Base-by-base conservation (phyloP, 441 rosid species). In the Adansonia madagascariensis region DNA sequence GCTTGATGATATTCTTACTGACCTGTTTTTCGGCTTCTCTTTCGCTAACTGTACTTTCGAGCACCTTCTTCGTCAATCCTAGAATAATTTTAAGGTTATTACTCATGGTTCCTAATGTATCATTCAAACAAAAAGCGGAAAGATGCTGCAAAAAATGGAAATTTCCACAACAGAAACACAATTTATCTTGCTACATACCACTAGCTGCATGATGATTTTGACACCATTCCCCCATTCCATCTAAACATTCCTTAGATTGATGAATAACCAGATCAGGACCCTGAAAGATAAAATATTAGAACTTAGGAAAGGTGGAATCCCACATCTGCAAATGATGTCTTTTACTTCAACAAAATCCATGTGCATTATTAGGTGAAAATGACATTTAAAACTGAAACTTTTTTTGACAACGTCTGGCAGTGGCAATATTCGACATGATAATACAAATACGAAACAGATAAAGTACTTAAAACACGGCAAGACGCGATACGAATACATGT, bases 231-330 rank as follows among this genome's bases (percentile, higher is more conserved):
- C 90, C 91, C 97, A 93, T 93, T 74, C 79, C 74, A 80, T 92
- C 93, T 79, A 95, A 46, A 72, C 97, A 92, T 62, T 90, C 94
- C 79, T 85, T 85, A 35, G 86, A 84, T 82, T 95, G 98, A 85
- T 92, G 90, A 79, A 95, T 83, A 78, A 95, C 97, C 84, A 93
- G 77, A 85, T 91, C 94, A 78, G 99, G 98, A 79, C 99, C 97
- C 97, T 95, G 67, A 63, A 66, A 86, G n/a, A 66, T 73, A 41
- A 77, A 41, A 75, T 17, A 73, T 47, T 50, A 55, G 6, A 73
- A 77, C 50, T 75, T 22, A 53, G 50, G 63, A 73, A 61, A 12
- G 7, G 17, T 61, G 65, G 10, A 12, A 49, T 35, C 44, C 53
- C 71, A 53, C 14, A 71, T 22, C 12, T 46, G 55, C n/a, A 76